Evolutionary conservation across 768 basidiomycete genomes (phyloP).

Genomic region (Suillus ampliporus): DNA sequence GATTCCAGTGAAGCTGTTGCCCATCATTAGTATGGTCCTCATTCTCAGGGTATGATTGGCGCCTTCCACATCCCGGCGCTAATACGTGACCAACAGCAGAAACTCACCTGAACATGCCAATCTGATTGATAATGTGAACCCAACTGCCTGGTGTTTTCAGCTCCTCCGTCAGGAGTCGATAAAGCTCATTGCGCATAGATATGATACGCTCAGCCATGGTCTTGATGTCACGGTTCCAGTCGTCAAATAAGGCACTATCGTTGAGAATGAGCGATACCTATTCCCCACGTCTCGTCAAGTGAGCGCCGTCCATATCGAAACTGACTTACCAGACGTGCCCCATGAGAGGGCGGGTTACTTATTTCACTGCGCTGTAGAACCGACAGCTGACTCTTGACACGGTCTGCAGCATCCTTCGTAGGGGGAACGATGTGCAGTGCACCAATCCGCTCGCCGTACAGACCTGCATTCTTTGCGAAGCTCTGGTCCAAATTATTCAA

Average conservation of each 20-base stretch:
- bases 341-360: slow-evolving; percentile 91
- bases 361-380: slow-evolving; percentile 49
- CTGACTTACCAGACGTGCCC: slow-evolving; percentile 79
- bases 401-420: slow-evolving; percentile 65
- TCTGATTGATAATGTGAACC: slow-evolving; percentile 93
- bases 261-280: slow-evolving; percentile 79
- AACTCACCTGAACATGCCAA: slow-evolving; percentile 93
- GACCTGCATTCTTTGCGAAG: slow-evolving; percentile 96
- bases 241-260: too few species aligned
- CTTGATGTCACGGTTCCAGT: too few species aligned
- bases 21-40: slow-evolving; percentile 18
- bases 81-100: not conserved
- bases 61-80: not conserved
- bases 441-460: slow-evolving; percentile 95
- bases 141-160: slow-evolving; percentile 51
- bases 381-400: slow-evolving; percentile 86
- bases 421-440: slow-evolving; percentile 79
- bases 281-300: slow-evolving; percentile 6
- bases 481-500: slow-evolving; percentile 56
- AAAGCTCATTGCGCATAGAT: slow-evolving; percentile 67
- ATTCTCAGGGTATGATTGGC: not conserved
- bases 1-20: slow-evolving; percentile 82
- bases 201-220: not conserved
- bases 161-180: not conserved
- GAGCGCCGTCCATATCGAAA: slow-evolving; percentile 3